Percentiles rank a stretch among this genome's conserved stretches.
Evolutionary conservation across 1,284 basidiomycete genomes (phyloP).

Genomic region (Pseudozyma thailandica): DNA sequence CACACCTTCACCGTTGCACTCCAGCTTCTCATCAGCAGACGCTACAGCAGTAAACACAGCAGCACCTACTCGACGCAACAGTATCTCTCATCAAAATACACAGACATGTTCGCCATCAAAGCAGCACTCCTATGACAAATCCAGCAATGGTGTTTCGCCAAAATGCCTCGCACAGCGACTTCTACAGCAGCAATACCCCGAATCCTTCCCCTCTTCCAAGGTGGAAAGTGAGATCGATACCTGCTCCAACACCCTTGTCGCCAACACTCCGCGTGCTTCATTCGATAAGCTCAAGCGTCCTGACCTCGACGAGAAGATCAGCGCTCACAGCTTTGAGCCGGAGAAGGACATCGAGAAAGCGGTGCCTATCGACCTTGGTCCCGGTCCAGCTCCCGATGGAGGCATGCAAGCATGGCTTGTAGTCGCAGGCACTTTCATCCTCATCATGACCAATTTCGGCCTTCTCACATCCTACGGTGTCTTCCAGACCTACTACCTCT

Average conservation of each 20-base stretch:
- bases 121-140: constrained; percentile 2
- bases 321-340: neutral
- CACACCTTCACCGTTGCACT: constrained; percentile 18
- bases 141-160: constrained; percentile 23
- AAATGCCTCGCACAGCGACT: constrained; percentile 43
- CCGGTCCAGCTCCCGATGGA: constrained; percentile 36
- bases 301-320: constrained; percentile 2
- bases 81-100: constrained; percentile 11
- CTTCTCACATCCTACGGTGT: constrained; percentile 50
- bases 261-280: constrained; percentile 36
- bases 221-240: constrained; percentile 18
- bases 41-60: constrained; percentile 48
- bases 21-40: constrained; percentile 29
- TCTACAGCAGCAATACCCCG: constrained; percentile 27
- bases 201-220: neutral
- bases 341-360: constrained; percentile 19
- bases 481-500: constrained; percentile 41
- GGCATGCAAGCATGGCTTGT: constrained; percentile 48
- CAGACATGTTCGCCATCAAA: neutral
- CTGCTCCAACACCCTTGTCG: constrained; percentile 28
- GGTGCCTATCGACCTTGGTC: neutral
- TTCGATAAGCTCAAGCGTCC: constrained; percentile 30
- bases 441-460: constrained; percentile 54
- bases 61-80: constrained; percentile 45
- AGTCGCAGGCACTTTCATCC: constrained; percentile 38